Evolutionary conservation across 148 eudicot species (phyloP).

Genomic region (Cornus kousa): DNA sequence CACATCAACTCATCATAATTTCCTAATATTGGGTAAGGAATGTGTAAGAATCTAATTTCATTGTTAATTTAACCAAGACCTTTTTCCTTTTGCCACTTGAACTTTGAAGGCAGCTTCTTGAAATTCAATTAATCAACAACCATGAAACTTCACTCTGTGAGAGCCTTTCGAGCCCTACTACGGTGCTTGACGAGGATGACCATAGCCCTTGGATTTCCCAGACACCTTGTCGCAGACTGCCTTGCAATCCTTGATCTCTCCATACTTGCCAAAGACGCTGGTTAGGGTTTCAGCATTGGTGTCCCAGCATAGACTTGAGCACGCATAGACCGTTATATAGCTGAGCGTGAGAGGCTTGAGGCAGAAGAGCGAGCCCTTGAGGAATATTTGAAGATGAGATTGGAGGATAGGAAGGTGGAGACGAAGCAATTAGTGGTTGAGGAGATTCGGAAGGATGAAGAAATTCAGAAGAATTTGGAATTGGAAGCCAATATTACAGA

Average conservation of each 20-base stretch:
- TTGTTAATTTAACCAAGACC: too few relatives aligned
- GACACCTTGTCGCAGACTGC: slow-evolving; percentile 64
- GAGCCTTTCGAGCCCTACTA: slow-evolving; percentile 59
- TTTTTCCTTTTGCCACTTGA: too few relatives aligned
- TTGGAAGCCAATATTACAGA: slow-evolving; percentile 50
- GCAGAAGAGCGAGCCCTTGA: slow-evolving; percentile 1
- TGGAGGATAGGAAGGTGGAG: slow-evolving; percentile 3
- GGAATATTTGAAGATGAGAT: neutral
- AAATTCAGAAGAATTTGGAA: slow-evolving; percentile 1
- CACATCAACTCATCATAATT: too few relatives aligned
- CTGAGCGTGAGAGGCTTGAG: slow-evolving; percentile 1
- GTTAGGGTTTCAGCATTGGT: slow-evolving; percentile 63
- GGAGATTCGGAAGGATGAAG: neutral
- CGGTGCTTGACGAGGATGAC: slow-evolving; percentile 71
- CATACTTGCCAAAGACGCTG: slow-evolving; percentile 49
- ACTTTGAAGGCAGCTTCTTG: too few relatives aligned
- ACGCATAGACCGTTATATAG: too few relatives aligned
- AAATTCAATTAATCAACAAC: too few relatives aligned
- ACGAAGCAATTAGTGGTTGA: neutral
- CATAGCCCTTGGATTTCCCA: slow-evolving; percentile 90
- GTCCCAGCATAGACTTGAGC: too few relatives aligned
- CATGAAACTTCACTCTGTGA: slow-evolving; percentile 10
- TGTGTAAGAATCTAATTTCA: too few relatives aligned
- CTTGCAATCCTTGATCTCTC: slow-evolving; percentile 91
- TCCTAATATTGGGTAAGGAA: too few relatives aligned